Percentiles rank a stretch among this genome's conserved stretches.
Conservation (phyloP, 768 basidiomycete species). For the Kwoniella bestiolae region DNA sequence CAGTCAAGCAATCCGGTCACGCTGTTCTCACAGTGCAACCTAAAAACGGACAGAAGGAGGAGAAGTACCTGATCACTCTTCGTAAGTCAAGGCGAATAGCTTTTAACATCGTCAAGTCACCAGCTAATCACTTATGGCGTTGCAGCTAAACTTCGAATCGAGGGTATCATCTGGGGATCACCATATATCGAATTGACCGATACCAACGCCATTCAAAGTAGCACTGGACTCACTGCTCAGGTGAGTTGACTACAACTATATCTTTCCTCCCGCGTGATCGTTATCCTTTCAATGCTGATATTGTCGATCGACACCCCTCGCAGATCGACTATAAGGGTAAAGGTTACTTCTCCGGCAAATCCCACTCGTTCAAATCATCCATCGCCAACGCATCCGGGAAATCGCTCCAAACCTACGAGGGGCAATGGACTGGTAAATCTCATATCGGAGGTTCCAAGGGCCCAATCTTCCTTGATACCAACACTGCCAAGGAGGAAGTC, state of each 20-base stretch:
- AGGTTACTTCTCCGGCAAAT: constrained; percentile 91
- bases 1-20: constrained; percentile 95
- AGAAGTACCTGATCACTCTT: constrained; percentile 86
- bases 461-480: constrained; percentile 75
- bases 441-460: constrained; percentile 58
- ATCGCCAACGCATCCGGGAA: constrained; percentile 62
- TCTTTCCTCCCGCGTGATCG: neutral
- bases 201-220: constrained; percentile 73
- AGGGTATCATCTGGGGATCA: constrained; percentile 80
- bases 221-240: constrained; percentile 66
- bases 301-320: neutral
- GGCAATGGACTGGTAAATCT: constrained; percentile 61
- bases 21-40: constrained; percentile 73
- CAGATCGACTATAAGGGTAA: constrained; percentile 93
- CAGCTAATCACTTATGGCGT: too few relatives aligned
- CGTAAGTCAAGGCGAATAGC: constrained; percentile 60
- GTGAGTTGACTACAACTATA: constrained; percentile 53
- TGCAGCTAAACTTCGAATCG: constrained; percentile 80
- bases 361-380: constrained; percentile 87
- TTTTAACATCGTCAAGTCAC: too few relatives aligned
- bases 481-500: constrained; percentile 74
- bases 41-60: constrained; percentile 64
- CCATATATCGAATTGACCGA: constrained; percentile 92
- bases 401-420: constrained; percentile 57
- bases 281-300: too few relatives aligned